phyloP scores from a whole-genome alignment of 208 protist species.

The Trypanosoma theileri region DNA sequence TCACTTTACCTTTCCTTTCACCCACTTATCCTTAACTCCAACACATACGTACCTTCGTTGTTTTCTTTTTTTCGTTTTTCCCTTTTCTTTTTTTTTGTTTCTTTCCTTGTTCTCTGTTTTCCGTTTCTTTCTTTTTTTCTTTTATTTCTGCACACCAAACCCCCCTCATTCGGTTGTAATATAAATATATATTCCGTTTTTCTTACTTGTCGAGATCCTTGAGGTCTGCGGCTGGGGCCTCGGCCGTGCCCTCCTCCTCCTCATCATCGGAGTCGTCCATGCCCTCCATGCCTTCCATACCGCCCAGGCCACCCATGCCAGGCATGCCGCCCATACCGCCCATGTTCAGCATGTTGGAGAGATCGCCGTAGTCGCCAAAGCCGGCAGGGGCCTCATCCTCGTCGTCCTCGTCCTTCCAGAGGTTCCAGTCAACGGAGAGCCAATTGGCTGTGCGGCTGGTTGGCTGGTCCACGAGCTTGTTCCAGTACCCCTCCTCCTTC shows the following conservation, averaged over 20 bases:
- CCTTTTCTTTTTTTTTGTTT: not conserved
- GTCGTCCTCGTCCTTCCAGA: slow-evolving; percentile 92
- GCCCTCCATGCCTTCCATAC: slow-evolving; percentile 36
- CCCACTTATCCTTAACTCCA: not conserved
- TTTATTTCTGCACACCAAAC: not conserved
- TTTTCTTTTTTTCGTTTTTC: slow-evolving; percentile 14
- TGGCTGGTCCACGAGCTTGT: slow-evolving; percentile 73
- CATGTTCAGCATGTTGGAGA: slow-evolving; percentile 66
- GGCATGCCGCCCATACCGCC: slow-evolving; percentile 56
- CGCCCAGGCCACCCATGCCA: slow-evolving; percentile 52
- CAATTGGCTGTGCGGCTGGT: slow-evolving; percentile 74
- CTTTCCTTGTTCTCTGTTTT: not conserved
- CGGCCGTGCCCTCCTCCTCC: slow-evolving; percentile 28
- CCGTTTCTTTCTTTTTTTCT: slow-evolving; percentile 12
- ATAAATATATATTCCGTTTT: not conserved
- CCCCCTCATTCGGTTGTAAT: not conserved
- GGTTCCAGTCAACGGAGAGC: slow-evolving; percentile 90
- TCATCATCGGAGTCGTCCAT: slow-evolving; percentile 57
- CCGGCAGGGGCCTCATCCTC: slow-evolving; percentile 61
- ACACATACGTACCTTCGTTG: not conserved
- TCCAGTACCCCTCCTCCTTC: slow-evolving; percentile 88
- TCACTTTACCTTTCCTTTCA: not conserved
- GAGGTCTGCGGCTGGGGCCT: slow-evolving; percentile 39
- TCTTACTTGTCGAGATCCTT: slow-evolving; percentile 59
- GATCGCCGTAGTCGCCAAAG: slow-evolving; percentile 84